phyloP scores from a whole-genome alignment of 164 flowering plant species.

The Brasenia schreberi region DNA sequence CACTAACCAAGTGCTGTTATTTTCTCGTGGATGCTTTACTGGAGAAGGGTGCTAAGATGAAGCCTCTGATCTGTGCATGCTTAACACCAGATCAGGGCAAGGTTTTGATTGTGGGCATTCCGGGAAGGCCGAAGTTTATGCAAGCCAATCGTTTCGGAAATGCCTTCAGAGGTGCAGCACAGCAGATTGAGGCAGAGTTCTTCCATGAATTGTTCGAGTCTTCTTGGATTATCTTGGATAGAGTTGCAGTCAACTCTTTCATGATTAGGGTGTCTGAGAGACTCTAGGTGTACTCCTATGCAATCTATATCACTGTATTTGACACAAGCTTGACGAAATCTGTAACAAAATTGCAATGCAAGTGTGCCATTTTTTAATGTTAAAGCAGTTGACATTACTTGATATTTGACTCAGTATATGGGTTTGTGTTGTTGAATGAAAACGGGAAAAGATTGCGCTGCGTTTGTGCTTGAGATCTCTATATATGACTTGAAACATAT shows the following conservation, averaged over 20 bases:
- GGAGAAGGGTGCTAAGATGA: conserved; percentile 90
- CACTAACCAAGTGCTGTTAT: conserved; percentile 80
- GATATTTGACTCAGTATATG: not conserved
- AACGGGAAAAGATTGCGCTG: not conserved
- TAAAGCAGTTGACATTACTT: not conserved
- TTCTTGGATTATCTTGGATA: conserved; percentile 80
- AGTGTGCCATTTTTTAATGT: not conserved
- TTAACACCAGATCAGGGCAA: conserved; percentile 46
- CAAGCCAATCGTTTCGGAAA: conserved; percentile 89
- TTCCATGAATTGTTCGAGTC: conserved; percentile 89
- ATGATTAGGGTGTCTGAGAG: conserved; percentile 80
- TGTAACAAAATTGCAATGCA: not conserved
- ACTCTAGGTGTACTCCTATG: conserved; percentile 35
- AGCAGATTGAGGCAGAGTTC: conserved; percentile 68
- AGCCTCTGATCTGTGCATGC: conserved; percentile 88
- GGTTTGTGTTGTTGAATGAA: not conserved
- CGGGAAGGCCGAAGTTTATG: conserved; percentile 73
- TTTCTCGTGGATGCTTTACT: conserved; percentile 88
- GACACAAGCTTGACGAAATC: too few species aligned
- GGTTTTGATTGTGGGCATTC: conserved; percentile 72
- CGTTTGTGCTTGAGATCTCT: not conserved
- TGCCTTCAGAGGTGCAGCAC: conserved; percentile 81
- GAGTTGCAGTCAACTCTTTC: conserved; percentile 59
- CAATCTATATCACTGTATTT: not conserved
- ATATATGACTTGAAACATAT: too few species aligned